Evolutionary conservation across 208 protist species (phyloP), one percentile per base, ranked within the genome.

Genomic region (Acanthamoeba lugdunensis): DNA sequence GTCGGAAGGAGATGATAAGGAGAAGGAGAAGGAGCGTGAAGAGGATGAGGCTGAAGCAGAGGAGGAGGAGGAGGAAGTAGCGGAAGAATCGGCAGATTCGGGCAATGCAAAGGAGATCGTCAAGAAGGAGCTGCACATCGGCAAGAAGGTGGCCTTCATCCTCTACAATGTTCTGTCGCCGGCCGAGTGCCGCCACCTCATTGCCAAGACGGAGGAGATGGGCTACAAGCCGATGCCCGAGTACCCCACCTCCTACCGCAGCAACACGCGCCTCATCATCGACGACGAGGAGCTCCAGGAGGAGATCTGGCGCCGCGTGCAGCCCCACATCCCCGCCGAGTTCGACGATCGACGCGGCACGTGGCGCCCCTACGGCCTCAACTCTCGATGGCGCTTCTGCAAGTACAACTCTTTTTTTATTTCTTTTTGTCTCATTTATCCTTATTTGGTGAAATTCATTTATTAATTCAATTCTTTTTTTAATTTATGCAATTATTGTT

Each of bases 231-330:
- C 30, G 6, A 67, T 69, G 58, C 33, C 50, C 73, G 90, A 69
- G 37, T 94, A 94, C 41, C 41, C 65, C 33, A 37, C 79, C 33
- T 8, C 9, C 61, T 94, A 94, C 69, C 73, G 90, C 75, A 89
- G 56, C 90, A 94, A 94, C 56, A 84, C 69, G 8, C 63, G 90
- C 41, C n/a, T 79, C 50, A 94, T 94, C 21, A 88, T 94, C 79
- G 61, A 85, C 37, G 73, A 84, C 37, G 58, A 81, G 3, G 75
- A 84, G 25, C 45, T 94, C 11, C 25, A 30, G 37, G 21, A 79
- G 33, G 41, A 67, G 73, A 48, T 94, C 7, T 94, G 61, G 67
- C 30, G 69, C 5, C 56, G 87, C 37, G 54, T 69, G 21, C 7
- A 75, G 25, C 25, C 33, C 14, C 37, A 79, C 87, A 77, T 92